Conservation (phyloP, 176 grass and related monocot genomes). For the Coix lacrymajobi region DNA sequence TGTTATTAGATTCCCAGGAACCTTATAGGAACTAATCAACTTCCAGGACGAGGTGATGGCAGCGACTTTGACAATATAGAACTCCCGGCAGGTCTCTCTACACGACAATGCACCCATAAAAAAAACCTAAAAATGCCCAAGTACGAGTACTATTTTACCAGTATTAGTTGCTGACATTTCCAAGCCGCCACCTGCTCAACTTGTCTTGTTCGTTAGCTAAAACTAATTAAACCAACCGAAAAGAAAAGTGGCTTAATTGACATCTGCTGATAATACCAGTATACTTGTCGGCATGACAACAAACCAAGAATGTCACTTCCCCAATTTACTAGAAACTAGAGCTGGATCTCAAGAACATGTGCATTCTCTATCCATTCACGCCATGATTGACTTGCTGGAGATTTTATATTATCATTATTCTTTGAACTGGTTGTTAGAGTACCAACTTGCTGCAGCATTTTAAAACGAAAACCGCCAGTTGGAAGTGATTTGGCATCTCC, state of each 20-base stretch:
- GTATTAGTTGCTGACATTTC: slow-evolving; percentile 3
- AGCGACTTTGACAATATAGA: neutral
- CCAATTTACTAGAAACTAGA: neutral
- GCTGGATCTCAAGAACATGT: slow-evolving; percentile 2
- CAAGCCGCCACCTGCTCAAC: slow-evolving; percentile 5
- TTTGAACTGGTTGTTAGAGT: neutral
- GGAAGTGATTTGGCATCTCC: neutral
- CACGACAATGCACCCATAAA: neutral
- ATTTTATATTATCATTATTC: neutral
- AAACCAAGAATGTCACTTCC: neutral
- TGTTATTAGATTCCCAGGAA: neutral
- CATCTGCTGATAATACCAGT: neutral
- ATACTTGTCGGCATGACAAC: neutral
- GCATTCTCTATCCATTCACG: neutral
- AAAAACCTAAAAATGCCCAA: neutral
- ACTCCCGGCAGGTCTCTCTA: neutral
- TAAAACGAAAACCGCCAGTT: neutral
- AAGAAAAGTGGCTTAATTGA: slow-evolving; percentile 3
- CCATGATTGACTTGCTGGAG: neutral
- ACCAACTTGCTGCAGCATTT: slow-evolving; percentile 1
- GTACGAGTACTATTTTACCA: neutral
- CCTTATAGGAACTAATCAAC: neutral
- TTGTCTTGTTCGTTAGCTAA: slow-evolving; percentile 1
- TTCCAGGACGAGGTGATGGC: too few species aligned
- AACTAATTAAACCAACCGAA: neutral